Conservation (phyloP, 768 basidiomycete species). For the Trametes cinnabarina region DNA sequence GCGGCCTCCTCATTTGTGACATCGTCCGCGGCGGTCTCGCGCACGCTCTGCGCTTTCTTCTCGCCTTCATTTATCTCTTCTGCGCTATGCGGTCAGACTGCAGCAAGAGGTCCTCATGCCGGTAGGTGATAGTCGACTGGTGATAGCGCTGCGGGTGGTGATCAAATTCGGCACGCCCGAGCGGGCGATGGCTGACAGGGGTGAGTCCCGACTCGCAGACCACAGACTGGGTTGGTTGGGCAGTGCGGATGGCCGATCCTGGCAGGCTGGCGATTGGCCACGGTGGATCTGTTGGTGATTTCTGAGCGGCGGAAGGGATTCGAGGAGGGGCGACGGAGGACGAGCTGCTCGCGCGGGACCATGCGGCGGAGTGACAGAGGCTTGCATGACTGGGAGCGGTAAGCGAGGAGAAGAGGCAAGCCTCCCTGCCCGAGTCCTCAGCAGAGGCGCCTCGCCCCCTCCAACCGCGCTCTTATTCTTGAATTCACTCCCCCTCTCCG, state of each 20-base stretch:
- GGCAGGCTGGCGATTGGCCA: not conserved
- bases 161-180: not conserved
- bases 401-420: not conserved
- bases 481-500: slow-evolving; percentile 5
- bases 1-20: not conserved
- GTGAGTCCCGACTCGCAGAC: not conserved
- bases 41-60: not conserved
- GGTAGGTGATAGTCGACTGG: too few relatives aligned
- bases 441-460: slow-evolving; percentile 7
- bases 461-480: slow-evolving; percentile 11
- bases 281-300: not conserved
- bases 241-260: not conserved
- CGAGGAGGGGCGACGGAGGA: not conserved
- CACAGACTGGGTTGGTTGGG: too few relatives aligned
- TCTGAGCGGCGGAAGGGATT: slow-evolving; percentile 2
- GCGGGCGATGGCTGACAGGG: not conserved
- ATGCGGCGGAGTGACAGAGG: slow-evolving; percentile 10
- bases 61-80: not conserved
- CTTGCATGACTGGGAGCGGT: slow-evolving; percentile 2
- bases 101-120: too few relatives aligned
- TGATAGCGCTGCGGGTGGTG: not conserved
- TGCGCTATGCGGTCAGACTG: too few relatives aligned
- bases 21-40: not conserved
- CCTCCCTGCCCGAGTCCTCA: not conserved
- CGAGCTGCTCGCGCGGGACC: not conserved